Evolutionary conservation across 139 green algal species (phyloP).

Genomic region (Chlorella vulgaris): DNA sequence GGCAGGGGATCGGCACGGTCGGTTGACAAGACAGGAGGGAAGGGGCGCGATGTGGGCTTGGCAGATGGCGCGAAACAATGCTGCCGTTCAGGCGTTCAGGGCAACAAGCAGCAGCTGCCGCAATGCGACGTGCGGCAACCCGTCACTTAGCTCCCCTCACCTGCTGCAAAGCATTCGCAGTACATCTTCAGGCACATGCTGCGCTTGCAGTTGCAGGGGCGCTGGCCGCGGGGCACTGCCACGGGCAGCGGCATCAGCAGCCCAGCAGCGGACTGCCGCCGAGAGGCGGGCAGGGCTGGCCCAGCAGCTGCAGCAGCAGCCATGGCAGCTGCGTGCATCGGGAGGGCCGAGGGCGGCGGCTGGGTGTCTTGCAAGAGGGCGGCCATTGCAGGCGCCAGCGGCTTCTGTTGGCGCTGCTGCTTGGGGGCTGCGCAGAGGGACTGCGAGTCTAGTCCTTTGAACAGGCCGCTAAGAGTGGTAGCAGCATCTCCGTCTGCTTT

Average conservation of each 20-base stretch:
- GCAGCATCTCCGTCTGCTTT: background rate
- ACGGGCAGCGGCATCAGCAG: background rate
- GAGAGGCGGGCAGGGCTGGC: background rate
- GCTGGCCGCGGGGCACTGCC: background rate
- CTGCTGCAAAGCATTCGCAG: constrained; percentile 87
- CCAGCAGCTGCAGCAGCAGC: constrained; percentile 7
- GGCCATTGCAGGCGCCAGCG: background rate
- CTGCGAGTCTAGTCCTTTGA: background rate
- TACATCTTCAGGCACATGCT: constrained; percentile 92
- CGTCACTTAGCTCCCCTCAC: background rate
- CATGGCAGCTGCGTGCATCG: constrained; percentile 17
- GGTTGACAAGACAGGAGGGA: background rate
- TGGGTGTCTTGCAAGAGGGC: background rate
- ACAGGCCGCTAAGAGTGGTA: constrained; percentile 16
- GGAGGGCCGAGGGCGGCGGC: background rate
- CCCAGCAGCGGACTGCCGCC: background rate
- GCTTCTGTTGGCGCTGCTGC: background rate
- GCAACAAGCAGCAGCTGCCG: background rate
- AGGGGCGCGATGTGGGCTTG: too few relatives aligned
- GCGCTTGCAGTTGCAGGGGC: constrained; percentile 88
- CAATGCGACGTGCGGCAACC: too few relatives aligned
- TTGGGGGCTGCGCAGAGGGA: background rate
- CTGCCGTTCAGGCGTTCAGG: background rate
- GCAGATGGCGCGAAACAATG: too few relatives aligned
- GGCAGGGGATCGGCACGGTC: background rate